Conservation (phyloP, 2,329 filamentous ascomycete species). For the Ascochyta rabiei region DNA sequence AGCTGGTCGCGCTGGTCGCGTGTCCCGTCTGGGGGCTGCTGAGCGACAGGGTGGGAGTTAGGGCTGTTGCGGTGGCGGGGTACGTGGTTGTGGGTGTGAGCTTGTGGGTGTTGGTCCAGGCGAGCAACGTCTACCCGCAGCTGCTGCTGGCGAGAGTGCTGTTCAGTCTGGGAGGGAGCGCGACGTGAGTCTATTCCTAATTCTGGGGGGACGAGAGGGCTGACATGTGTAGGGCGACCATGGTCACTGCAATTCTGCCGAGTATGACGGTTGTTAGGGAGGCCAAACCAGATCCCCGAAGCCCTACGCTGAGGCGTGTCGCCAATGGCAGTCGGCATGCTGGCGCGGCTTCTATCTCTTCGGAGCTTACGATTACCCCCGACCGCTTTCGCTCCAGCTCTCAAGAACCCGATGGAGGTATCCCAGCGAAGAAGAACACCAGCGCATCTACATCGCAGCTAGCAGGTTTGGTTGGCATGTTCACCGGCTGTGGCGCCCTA, state of each 20-base stretch:
- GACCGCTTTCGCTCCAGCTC: slow-evolving; percentile 52
- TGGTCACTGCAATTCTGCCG: slow-evolving; percentile 95
- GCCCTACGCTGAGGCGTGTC: slow-evolving; percentile 28
- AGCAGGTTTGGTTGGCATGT: slow-evolving; percentile 88
- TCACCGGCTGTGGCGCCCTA: slow-evolving; percentile 89
- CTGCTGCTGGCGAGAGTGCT: slow-evolving; percentile 81
- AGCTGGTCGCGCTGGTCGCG: slow-evolving; percentile 79
- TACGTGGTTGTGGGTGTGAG: slow-evolving; percentile 82
- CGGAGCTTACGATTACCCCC: slow-evolving; percentile 77
- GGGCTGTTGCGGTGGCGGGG: slow-evolving; percentile 69
- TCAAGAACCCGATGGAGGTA: slow-evolving; percentile 21
- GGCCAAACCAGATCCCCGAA: slow-evolving; percentile 32
- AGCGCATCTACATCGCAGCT: slow-evolving; percentile 64
- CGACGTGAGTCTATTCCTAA: slow-evolving; percentile 63
- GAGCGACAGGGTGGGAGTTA: slow-evolving; percentile 77
- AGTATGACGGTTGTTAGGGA: slow-evolving; percentile 59
- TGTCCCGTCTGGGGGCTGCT: slow-evolving; percentile 81
- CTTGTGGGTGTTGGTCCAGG: slow-evolving; percentile 82
- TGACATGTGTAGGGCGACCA: slow-evolving; percentile 66
- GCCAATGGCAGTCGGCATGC: slow-evolving; percentile 59
- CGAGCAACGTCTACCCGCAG: slow-evolving; percentile 85
- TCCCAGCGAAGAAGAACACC: slow-evolving; percentile 27
- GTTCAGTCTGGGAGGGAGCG: slow-evolving; percentile 92
- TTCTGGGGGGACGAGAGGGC: background rate
- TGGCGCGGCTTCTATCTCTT: slow-evolving; percentile 71